Evolutionary conservation across 2,329 filamentous ascomycete species (phyloP), one percentile per base, ranked within the genome.

Genomic region (Tolypocladium sp.): DNA sequence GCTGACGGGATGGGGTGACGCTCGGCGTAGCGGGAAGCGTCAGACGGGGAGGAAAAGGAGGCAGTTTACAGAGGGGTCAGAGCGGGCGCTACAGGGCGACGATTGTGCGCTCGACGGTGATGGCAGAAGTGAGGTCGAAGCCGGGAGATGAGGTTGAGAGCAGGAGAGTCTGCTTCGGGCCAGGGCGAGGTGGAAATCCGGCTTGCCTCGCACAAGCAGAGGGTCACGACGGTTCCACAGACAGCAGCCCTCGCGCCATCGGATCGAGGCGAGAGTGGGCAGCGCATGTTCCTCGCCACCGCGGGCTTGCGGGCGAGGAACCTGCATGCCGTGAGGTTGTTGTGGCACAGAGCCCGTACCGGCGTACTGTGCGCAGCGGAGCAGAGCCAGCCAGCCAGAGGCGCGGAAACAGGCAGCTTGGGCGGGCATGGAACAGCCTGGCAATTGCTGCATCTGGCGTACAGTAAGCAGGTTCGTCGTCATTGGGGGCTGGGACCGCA

Each of bases 201-300:
- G 54, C 40, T 42, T 27, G 40, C 54, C 54, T 27, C 54, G 22
- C 54, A 40, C 54, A 35, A 41, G 40, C 22, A 40, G 40, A 55
- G 35, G 49, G 49, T 53, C 40, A 56, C 57, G 51, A 55, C 38
- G 57, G 49, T 58, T 58, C 49, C 57, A 55, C 57, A 54, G 20
- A 41, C 54, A 22, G 54, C 54, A 27, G 37, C 40, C 6, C 22
- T 27, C 54, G 54, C 54, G 54, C 54, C 54, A 56, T 41, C 54
- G 54, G n/a, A 42, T 40, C 57, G 49, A 58, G 37, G 33, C 27
- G 15, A 22, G 38, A 27, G 37, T 42, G 57, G 37, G 25, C 22
- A 35, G 27, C 25, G 25, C 46, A 53, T 6, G 49, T 55, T n/a
- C 37, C 52, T 55, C 40, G 37, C 57, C 49, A 35, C 38, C 37